A percentile compares a stretch with the other conserved stretches of the same genome.
These are phyloP conservation scores for Saccharomyces kudriavzevii DNA, from an alignment of 805 yeast genomes.

Conservation along the genomic window DNA sequence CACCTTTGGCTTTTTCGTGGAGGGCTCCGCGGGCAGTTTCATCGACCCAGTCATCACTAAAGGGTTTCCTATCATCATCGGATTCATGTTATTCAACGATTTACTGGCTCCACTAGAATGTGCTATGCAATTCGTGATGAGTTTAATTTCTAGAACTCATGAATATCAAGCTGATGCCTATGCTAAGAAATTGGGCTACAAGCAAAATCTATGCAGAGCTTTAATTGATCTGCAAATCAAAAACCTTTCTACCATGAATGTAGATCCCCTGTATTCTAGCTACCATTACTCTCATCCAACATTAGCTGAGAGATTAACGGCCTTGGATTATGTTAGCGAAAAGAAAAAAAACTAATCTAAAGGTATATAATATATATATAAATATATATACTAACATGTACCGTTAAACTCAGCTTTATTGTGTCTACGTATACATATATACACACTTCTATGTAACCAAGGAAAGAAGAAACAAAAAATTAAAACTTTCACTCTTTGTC, in stretches of 20 bases:
- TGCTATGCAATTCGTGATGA: slow-evolving; percentile 54
- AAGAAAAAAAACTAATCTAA: slow-evolving; percentile 20
- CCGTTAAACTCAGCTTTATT: background rate
- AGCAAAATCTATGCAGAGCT: slow-evolving; percentile 58
- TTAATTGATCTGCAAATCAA: slow-evolving; percentile 70
- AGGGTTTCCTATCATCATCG: slow-evolving; percentile 68
- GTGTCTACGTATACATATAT: background rate
- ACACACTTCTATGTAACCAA: background rate
- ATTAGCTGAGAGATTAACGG: slow-evolving; percentile 76
- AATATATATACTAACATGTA: background rate
- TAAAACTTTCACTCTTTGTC: background rate
- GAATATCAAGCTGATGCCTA: slow-evolving; percentile 92
- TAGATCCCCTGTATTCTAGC: slow-evolving; percentile 82
- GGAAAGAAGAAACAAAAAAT: no score
- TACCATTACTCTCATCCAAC: slow-evolving; percentile 91
- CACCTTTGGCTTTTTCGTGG: slow-evolving; percentile 62
- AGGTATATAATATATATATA: no score
- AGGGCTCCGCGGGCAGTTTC: slow-evolving; percentile 1
- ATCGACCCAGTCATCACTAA: slow-evolving; percentile 21
- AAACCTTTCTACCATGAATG: slow-evolving; percentile 78
- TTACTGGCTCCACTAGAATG: slow-evolving; percentile 72
- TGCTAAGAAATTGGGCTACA: slow-evolving; percentile 69
- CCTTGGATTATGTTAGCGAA: slow-evolving; percentile 44
- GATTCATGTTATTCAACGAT: slow-evolving; percentile 72
- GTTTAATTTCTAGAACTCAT: slow-evolving; percentile 69